A percentile compares a stretch with the other conserved stretches of the same genome.
Conservation (phyloP, 2,329 filamentous ascomycete genomes). For the Neofusicoccum cordaticola region DNA sequence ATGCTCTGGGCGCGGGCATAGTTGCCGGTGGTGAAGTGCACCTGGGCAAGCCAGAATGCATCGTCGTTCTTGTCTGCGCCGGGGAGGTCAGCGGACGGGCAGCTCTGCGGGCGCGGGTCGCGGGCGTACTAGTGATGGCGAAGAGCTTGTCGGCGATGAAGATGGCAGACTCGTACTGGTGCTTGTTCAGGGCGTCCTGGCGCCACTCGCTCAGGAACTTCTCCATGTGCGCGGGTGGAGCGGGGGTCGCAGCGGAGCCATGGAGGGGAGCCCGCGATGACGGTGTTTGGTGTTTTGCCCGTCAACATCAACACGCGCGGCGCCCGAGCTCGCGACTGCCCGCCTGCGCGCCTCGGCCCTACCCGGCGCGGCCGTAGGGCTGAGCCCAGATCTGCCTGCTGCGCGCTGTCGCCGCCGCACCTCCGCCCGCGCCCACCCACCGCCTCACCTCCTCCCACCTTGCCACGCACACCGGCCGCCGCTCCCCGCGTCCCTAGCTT, state of each 20-base stretch:
- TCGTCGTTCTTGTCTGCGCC: constrained; percentile 80
- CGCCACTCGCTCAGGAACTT: constrained; percentile 90
- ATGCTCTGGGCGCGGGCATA: constrained; percentile 88
- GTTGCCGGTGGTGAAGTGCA: constrained; percentile 93
- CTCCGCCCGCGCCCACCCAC: background rate
- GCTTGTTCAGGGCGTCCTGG: constrained; percentile 91
- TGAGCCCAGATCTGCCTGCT: background rate
- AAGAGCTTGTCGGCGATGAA: constrained; percentile 97
- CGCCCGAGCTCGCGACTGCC: constrained; percentile 7
- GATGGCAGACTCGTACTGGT: constrained; percentile 93
- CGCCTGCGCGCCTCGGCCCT: too few species aligned
- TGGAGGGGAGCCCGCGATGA: constrained; percentile 9
- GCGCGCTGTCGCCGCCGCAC: background rate
- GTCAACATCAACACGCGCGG: background rate
- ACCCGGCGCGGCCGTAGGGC: background rate
- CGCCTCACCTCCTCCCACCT: background rate
- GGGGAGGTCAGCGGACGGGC: constrained; percentile 18
- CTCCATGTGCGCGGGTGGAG: constrained; percentile 63
- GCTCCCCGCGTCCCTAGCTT: background rate
- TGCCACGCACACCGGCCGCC: background rate
- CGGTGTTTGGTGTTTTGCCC: constrained; percentile 9
- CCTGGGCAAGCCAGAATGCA: constrained; percentile 96
- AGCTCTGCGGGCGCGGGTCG: constrained; percentile 3
- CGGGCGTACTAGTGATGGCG: constrained; percentile 78
- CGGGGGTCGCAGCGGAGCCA: background rate